phyloP scores from a whole-genome alignment of 1,139 yeast genomes.

The Pneumocystis canis region DNA sequence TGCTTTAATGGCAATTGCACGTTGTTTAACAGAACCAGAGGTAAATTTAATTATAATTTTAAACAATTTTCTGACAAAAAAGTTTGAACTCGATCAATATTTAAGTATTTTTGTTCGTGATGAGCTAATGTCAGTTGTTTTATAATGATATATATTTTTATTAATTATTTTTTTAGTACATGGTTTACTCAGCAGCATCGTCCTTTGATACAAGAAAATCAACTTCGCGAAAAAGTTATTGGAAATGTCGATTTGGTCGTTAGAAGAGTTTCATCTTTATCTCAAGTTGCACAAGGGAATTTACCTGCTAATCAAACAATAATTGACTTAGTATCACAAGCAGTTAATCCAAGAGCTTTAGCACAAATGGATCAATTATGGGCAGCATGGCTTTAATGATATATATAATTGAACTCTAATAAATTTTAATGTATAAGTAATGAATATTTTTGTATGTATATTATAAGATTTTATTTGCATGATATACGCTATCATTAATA shows the following conservation, averaged over 20 bases:
- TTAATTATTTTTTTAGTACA: slow-evolving; percentile 25
- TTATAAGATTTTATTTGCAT: background rate
- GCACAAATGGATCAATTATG: slow-evolving; percentile 87
- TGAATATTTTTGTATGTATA: background rate
- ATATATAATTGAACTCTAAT: background rate
- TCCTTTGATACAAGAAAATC: slow-evolving; percentile 58
- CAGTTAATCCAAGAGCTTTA: slow-evolving; percentile 87
- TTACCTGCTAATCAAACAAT: slow-evolving; percentile 85
- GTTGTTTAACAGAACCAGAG: slow-evolving; percentile 81
- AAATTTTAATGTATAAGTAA: background rate
- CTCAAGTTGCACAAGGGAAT: slow-evolving; percentile 62
- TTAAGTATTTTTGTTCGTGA: slow-evolving; percentile 86
- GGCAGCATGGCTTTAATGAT: slow-evolving; percentile 57
- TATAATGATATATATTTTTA: background rate
- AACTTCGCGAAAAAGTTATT: slow-evolving; percentile 72
- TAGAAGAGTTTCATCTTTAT: slow-evolving; percentile 47
- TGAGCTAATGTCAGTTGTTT: slow-evolving; percentile 43
- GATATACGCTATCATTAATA: background rate
- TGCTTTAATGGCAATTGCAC: slow-evolving; percentile 69
- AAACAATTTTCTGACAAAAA: background rate
- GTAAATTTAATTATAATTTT: slow-evolving; percentile 37
- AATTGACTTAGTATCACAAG: slow-evolving; percentile 80
- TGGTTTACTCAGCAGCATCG: slow-evolving; percentile 79
- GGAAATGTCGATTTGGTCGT: slow-evolving; percentile 76
- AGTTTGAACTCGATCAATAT: slow-evolving; percentile 47